Evolutionary conservation across 1,139 yeast species (phyloP).

Genomic region (Yamadazyma atmosphaerica): DNA sequence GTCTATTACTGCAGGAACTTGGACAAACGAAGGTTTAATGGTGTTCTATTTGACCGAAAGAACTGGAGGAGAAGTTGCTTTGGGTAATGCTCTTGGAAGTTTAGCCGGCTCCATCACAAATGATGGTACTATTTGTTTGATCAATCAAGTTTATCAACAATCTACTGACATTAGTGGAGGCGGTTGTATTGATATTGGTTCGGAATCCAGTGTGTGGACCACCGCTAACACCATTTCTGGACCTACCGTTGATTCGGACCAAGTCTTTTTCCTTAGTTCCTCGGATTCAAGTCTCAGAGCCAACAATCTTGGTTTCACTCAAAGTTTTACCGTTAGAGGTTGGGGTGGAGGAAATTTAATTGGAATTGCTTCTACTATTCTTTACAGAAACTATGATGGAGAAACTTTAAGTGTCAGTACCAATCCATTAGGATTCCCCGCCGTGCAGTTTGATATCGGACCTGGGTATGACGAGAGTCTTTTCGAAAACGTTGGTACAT

Average conservation of each 20-base stretch:
- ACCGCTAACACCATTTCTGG: slow-evolving; percentile 18
- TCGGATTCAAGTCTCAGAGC: slow-evolving; percentile 21
- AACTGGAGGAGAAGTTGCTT: slow-evolving; percentile 17
- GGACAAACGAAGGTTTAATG: slow-evolving; percentile 27
- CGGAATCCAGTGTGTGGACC: slow-evolving; percentile 21
- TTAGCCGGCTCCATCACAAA: slow-evolving; percentile 21
- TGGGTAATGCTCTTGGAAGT: slow-evolving; percentile 19
- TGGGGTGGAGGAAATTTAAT: slow-evolving; percentile 32
- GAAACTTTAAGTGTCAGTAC: slow-evolving; percentile 9
- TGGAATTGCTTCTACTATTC: slow-evolving; percentile 21
- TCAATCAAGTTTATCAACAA: slow-evolving; percentile 24
- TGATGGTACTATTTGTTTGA: slow-evolving; percentile 32
- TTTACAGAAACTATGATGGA: slow-evolving; percentile 12
- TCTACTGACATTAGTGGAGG: slow-evolving; percentile 24
- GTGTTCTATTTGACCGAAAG: slow-evolving; percentile 22
- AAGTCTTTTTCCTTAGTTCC: slow-evolving; percentile 24
- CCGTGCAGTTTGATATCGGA: slow-evolving; percentile 21
- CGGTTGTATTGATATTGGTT: slow-evolving; percentile 30
- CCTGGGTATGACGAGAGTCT: slow-evolving; percentile 18
- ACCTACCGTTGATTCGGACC: slow-evolving; percentile 16
- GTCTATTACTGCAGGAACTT: slow-evolving; percentile 14
- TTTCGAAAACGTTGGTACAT: slow-evolving; percentile 14
- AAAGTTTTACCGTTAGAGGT: slow-evolving; percentile 29
- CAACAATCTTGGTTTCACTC: slow-evolving; percentile 17
- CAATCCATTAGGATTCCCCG: slow-evolving; percentile 4